These are phyloP conservation scores for Trichoderma simmonsii DNA, from an alignment of 2,329 filamentous ascomycete genomes.

Conservation along the genomic window DNA sequence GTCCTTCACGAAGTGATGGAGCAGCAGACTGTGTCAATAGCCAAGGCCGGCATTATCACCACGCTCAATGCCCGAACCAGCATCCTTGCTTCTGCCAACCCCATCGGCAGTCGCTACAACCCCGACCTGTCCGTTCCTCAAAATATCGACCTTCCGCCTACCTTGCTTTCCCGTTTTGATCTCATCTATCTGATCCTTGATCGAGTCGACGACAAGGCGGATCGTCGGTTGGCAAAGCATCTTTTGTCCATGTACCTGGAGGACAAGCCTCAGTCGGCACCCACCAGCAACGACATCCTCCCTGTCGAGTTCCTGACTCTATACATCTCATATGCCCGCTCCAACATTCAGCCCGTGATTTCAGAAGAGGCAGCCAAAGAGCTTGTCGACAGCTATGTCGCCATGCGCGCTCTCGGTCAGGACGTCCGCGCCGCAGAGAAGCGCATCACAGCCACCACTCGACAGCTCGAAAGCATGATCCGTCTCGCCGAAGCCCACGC, in stretches of 20 bases:
- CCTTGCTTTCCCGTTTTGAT: slow-evolving; percentile 91
- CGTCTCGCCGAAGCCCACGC: slow-evolving; percentile 93
- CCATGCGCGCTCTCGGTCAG: slow-evolving; percentile 90
- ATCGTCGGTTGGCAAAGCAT: slow-evolving; percentile 87
- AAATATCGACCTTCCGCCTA: slow-evolving; percentile 96
- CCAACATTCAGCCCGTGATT: slow-evolving; percentile 78
- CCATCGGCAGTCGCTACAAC: slow-evolving; percentile 97
- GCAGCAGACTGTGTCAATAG: slow-evolving; percentile 80
- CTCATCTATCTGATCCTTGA: slow-evolving; percentile 96
- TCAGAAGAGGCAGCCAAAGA: slow-evolving; percentile 77
- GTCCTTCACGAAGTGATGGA: slow-evolving; percentile 88
- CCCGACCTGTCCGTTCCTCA: slow-evolving; percentile 92
- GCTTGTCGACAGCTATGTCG: slow-evolving; percentile 83
- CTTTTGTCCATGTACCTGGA: slow-evolving; percentile 95
- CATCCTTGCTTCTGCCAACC: slow-evolving; percentile 95
- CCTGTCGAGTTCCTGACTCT: slow-evolving; percentile 93
- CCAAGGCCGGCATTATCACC: slow-evolving; percentile 92
- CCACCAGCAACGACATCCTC: slow-evolving; percentile 71
- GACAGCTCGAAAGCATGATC: slow-evolving; percentile 98
- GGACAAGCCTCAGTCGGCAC: slow-evolving; percentile 83
- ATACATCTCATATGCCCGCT: slow-evolving; percentile 95
- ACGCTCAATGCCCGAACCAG: slow-evolving; percentile 94
- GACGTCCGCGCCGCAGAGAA: slow-evolving; percentile 85
- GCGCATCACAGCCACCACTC: slow-evolving; percentile 94
- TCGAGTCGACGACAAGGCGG: slow-evolving; percentile 83